Conservation (phyloP, 225 moss, liverwort and hornwort genomes). For the Rhytidiadelphus loreus region DNA sequence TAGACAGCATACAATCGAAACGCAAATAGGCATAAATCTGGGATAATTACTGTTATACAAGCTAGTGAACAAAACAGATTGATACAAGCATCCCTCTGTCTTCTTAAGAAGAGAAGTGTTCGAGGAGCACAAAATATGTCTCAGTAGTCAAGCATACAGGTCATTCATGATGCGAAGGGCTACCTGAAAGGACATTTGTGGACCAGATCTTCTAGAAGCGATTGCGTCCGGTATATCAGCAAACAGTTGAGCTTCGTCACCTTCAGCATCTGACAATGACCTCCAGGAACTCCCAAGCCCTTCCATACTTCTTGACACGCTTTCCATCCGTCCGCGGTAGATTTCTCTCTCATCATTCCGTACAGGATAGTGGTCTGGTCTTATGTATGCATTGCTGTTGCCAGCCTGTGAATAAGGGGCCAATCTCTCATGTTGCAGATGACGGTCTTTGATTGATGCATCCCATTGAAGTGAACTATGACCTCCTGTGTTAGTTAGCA, state of each 20-base stretch:
- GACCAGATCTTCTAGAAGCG: not conserved
- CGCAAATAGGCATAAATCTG: not conserved
- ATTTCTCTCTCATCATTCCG: constrained; percentile 34
- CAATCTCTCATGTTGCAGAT: constrained; percentile 1
- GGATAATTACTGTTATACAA: not conserved
- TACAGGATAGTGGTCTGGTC: constrained; percentile 12
- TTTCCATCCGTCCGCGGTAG: constrained; percentile 35
- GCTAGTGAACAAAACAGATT: not conserved
- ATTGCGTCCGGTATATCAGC: not conserved
- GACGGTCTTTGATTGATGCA: not conserved
- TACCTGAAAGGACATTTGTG: constrained; percentile 5
- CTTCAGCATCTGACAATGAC: constrained; percentile 19
- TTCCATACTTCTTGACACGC: constrained; percentile 44
- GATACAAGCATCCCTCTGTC: not conserved
- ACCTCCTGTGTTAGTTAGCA: not conserved
- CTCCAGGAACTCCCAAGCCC: constrained; percentile 27
- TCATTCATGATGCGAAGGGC: not conserved
- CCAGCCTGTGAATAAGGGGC: constrained; percentile 22
- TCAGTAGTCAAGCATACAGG: not conserved
- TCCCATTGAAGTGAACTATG: not conserved
- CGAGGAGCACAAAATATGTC: not conserved
- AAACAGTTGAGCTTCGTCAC: constrained; percentile 2
- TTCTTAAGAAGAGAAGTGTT: not conserved
- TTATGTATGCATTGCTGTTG: constrained; percentile 24
- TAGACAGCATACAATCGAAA: not conserved